These are phyloP conservation scores for Knoxia roxburghii DNA, from an alignment of 257 asterid species.

Conservation along the genomic window DNA sequence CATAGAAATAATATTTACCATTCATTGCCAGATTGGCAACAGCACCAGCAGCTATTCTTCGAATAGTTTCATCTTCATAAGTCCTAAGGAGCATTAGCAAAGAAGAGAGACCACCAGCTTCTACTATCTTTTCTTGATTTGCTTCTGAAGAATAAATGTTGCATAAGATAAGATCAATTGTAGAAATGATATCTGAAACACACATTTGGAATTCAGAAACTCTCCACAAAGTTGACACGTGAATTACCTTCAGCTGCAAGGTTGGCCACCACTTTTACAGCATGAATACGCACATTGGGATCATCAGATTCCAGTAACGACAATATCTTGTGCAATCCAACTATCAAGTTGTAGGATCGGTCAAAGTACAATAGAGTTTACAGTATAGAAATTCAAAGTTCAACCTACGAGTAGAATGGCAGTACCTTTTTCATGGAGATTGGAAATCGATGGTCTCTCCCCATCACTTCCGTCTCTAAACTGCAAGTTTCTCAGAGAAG, in stretches of 20 bases:
- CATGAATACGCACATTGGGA: conserved; percentile 87
- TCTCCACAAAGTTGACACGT: background rate
- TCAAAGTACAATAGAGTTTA: conserved; percentile 12
- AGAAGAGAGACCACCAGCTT: conserved; percentile 97
- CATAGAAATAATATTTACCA: conserved; percentile 38
- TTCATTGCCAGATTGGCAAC: conserved; percentile 99
- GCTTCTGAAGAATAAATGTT: conserved; percentile 49
- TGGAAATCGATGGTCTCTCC: conserved; percentile 74
- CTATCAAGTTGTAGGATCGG: conserved; percentile 38
- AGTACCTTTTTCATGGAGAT: conserved; percentile 97
- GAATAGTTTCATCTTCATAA: conserved; percentile 91
- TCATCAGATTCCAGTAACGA: conserved; percentile 94
- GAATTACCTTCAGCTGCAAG: conserved; percentile 97
- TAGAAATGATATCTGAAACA: conserved; percentile 4
- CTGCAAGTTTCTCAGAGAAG: conserved; percentile 55
- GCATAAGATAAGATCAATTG: conserved; percentile 22
- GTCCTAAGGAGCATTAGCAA: conserved; percentile 88
- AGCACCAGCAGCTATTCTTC: conserved; percentile 99
- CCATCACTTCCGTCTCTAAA: conserved; percentile 65
- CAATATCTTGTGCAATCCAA: conserved; percentile 92
- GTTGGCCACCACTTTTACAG: conserved; percentile 98
- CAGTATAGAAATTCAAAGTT: conserved; percentile 3
- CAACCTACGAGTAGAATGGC: conserved; percentile 11
- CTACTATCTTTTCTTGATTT: conserved; percentile 93
- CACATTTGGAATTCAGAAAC: background rate